phyloP scores from a whole-genome alignment of 176 grass and related monocot species.

The Lolium multiflorum region DNA sequence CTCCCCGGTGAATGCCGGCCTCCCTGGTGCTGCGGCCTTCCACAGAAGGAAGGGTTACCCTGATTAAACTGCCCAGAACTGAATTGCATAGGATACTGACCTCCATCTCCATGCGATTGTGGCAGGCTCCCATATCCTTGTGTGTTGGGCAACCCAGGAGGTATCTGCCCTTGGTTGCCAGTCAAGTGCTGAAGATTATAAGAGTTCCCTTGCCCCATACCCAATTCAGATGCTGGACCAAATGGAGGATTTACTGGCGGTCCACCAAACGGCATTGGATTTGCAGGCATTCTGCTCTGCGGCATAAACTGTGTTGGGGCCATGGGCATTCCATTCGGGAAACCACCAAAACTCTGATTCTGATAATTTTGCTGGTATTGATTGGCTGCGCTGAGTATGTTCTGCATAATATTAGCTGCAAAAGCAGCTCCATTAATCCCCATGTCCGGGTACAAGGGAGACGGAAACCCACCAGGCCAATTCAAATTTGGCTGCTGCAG shows the following conservation, averaged over 20 bases:
- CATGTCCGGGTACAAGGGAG: slow-evolving; percentile 42
- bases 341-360: slow-evolving; percentile 48
- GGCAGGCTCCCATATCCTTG: slow-evolving; percentile 37
- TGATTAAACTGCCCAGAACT: slow-evolving; percentile 48
- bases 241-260: slow-evolving; percentile 38
- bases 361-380: slow-evolving; percentile 51
- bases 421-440: slow-evolving; percentile 58
- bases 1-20: slow-evolving; percentile 53
- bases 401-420: slow-evolving; percentile 50
- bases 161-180: slow-evolving; percentile 26
- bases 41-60: slow-evolving; percentile 58
- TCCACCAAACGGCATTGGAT: slow-evolving; percentile 39
- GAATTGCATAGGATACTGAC: slow-evolving; percentile 20
- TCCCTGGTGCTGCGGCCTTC: slow-evolving; percentile 51
- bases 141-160: slow-evolving; percentile 28
- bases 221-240: slow-evolving; percentile 18
- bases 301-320: slow-evolving; percentile 47
- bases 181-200: slow-evolving; percentile 34
- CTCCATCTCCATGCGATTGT: slow-evolving; percentile 25
- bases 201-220: slow-evolving; percentile 49
- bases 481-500: slow-evolving; percentile 52
- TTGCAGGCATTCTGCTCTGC: slow-evolving; percentile 31
- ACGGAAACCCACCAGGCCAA: slow-evolving; percentile 51
- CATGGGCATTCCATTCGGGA: slow-evolving; percentile 52
- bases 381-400: slow-evolving; percentile 40